Evolutionary conservation across 495 filamentous ascomycete genomes (phyloP).

Genomic region (Tricharina praecox): DNA sequence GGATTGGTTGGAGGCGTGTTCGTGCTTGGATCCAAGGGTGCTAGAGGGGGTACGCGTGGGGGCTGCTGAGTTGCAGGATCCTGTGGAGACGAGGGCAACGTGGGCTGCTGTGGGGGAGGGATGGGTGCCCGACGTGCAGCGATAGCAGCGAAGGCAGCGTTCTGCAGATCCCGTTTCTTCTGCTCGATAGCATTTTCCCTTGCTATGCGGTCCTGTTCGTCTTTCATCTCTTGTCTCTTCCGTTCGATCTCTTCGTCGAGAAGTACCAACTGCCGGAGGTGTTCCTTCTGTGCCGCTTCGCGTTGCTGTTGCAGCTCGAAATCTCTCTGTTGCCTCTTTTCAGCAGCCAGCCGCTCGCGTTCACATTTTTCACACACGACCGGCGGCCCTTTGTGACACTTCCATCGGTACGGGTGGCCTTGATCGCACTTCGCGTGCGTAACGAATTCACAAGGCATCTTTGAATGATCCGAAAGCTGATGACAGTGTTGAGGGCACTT

Average conservation of each 20-base stretch:
- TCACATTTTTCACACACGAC: conserved; percentile 35
- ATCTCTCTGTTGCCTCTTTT: conserved; percentile 34
- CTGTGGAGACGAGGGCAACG: too few species aligned
- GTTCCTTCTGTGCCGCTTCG: conserved; percentile 34
- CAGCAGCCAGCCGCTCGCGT: conserved; percentile 32
- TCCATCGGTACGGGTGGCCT: conserved; percentile 32
- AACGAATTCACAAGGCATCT: conserved; percentile 38
- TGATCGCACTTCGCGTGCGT: conserved; percentile 35
- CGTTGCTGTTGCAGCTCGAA: conserved; percentile 38
- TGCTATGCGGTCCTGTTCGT: neutral
- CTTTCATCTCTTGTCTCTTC: conserved; percentile 32
- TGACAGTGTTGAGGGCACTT: conserved; percentile 47
- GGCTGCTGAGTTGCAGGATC: neutral
- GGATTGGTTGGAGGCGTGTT: neutral
- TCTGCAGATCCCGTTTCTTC: conserved; percentile 4
- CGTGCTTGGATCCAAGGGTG: neutral
- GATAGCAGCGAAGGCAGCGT: neutral
- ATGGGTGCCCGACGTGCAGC: neutral
- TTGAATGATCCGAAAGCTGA: conserved; percentile 47
- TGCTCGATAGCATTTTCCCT: neutral
- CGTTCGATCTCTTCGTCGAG: conserved; percentile 42
- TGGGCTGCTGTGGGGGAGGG: neutral
- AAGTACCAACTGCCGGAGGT: conserved; percentile 36
- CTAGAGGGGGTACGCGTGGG: neutral
- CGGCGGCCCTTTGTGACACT: conserved; percentile 26